A percentile compares a stretch with the other conserved stretches of the same genome.
Conservation (phyloP, 2,329 filamentous ascomycete genomes). For the Chalaropsis thielavioides region DNA sequence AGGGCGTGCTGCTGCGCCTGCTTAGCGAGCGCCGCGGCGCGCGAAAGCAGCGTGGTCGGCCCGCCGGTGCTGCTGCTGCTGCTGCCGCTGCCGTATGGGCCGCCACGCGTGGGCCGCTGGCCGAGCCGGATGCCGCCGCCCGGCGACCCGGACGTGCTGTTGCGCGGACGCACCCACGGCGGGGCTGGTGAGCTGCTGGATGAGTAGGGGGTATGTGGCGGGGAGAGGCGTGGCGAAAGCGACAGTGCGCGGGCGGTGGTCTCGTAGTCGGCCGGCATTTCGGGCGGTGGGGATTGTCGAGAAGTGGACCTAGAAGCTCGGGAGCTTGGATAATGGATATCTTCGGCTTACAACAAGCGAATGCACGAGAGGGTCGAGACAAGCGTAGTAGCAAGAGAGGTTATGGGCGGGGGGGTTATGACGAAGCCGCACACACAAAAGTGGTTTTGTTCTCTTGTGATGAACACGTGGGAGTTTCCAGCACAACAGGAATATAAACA, state of each 20-base stretch:
- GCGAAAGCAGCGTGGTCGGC: neutral
- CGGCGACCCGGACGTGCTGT: conserved; percentile 25
- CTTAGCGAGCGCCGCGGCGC: conserved; percentile 18
- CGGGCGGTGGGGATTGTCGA: neutral
- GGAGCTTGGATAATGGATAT: neutral
- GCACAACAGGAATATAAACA: neutral
- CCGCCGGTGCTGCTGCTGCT: neutral
- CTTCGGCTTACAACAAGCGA: neutral
- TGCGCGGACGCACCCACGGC: conserved; percentile 26
- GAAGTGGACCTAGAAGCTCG: conserved; percentile 15
- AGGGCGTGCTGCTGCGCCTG: conserved; percentile 32
- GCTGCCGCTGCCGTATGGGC: conserved; percentile 24
- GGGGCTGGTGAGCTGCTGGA: conserved; percentile 22
- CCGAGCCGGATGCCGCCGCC: conserved; percentile 12
- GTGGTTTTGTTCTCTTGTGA: neutral
- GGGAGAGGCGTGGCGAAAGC: conserved; percentile 26
- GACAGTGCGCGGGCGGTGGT: conserved; percentile 37
- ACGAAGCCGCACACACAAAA: neutral
- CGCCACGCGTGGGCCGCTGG: conserved; percentile 26
- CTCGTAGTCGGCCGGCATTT: conserved; percentile 38
- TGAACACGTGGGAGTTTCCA: neutral
- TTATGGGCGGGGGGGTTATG: neutral
- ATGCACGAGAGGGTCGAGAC: neutral
- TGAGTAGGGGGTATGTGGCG: conserved; percentile 22
- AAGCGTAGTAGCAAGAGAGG: neutral